Conservation (phyloP, 257 asterid genomes). For the Nicotiana otophora region DNA sequence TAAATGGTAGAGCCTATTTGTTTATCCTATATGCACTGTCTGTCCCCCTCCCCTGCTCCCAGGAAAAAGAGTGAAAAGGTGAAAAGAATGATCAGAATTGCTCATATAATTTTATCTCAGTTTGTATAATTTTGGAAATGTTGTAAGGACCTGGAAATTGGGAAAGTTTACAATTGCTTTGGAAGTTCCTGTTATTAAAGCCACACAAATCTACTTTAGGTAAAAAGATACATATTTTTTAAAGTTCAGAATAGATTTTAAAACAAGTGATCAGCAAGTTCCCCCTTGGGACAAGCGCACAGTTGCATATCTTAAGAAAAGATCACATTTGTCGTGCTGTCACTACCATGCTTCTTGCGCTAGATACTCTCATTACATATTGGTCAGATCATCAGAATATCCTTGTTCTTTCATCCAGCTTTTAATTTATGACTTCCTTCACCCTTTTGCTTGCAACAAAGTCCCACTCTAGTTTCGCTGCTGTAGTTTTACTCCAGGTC, state of each 20-base stretch:
- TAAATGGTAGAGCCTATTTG: neutral
- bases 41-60: neutral
- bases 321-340: neutral
- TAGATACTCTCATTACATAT: neutral
- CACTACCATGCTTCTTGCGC: neutral
- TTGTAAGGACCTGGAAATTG: conserved; percentile 1
- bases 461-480: neutral
- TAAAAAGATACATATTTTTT: neutral
- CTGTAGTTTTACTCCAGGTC: neutral
- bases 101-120: neutral
- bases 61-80: neutral
- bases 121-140: neutral
- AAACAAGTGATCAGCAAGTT: neutral
- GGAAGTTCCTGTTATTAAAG: neutral
- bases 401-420: neutral
- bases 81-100: neutral
- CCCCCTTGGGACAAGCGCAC: neutral
- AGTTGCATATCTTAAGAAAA: neutral
- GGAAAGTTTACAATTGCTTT: neutral
- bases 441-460: neutral
- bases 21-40: neutral
- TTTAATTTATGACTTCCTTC: neutral
- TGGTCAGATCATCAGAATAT: neutral
- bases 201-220: neutral
- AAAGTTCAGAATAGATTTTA: neutral